These are phyloP conservation scores for Colletotrichum sp. DNA, from an alignment of 2,329 filamentous ascomycete genomes.

Conservation along the genomic window DNA sequence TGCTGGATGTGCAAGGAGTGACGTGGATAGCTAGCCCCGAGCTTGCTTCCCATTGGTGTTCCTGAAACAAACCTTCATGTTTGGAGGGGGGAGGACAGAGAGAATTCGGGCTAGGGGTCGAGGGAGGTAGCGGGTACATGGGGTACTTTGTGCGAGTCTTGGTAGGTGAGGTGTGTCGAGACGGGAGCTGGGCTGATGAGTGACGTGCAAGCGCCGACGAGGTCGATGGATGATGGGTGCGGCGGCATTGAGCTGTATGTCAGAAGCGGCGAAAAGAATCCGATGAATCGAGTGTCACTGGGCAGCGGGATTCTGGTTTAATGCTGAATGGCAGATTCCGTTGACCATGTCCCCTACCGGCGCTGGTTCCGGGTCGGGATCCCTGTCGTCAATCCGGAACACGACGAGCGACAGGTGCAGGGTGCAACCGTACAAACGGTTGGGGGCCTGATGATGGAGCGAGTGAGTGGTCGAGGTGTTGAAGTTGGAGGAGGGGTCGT, in stretches of 20 bases:
- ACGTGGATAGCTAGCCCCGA: slow-evolving; percentile 16
- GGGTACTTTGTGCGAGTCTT: background rate
- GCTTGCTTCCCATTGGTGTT: slow-evolving; percentile 21
- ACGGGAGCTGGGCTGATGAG: background rate
- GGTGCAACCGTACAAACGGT: slow-evolving; percentile 9
- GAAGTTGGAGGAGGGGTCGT: background rate
- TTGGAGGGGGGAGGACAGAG: background rate
- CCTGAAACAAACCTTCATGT: slow-evolving; percentile 21
- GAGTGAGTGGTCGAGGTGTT: background rate
- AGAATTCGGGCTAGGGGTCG: background rate
- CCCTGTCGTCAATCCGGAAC: slow-evolving; percentile 20
- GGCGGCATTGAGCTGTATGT: background rate
- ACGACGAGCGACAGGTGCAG: slow-evolving; percentile 12
- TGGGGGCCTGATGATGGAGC: background rate
- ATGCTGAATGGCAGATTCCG: background rate
- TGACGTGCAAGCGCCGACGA: background rate
- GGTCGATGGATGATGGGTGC: background rate
- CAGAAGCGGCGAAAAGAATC: background rate
- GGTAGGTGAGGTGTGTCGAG: background rate
- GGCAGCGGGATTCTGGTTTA: background rate
- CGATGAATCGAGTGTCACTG: background rate
- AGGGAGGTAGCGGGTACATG: background rate
- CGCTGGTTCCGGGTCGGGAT: background rate
- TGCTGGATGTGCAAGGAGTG: slow-evolving; percentile 6
- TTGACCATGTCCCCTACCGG: background rate